These are phyloP conservation scores for Phlegmacium glaucopus DNA, from an alignment of 768 basidiomycete species.

Conservation along the genomic window DNA sequence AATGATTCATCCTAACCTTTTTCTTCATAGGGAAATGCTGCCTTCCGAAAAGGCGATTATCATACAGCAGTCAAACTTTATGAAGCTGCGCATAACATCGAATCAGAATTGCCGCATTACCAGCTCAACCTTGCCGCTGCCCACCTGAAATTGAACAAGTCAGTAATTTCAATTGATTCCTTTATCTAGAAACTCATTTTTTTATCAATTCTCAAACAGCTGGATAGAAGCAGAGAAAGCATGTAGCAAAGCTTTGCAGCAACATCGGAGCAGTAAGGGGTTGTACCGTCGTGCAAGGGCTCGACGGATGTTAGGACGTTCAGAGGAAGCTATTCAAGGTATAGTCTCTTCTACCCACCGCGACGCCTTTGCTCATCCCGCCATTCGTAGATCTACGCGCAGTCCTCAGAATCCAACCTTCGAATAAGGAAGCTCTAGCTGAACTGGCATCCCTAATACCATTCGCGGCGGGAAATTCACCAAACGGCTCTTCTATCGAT, in stretches of 20 bases:
- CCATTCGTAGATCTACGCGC: conserved; percentile 51
- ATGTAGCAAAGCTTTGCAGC: conserved; percentile 59
- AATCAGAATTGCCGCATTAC: conserved; percentile 73
- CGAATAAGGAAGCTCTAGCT: conserved; percentile 56
- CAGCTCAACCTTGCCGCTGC: conserved; percentile 77
- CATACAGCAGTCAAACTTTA: conserved; percentile 54
- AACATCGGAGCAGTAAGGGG: conserved; percentile 68
- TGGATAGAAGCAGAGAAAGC: conserved; percentile 73
- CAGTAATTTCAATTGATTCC: conserved; percentile 20
- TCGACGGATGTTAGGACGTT: conserved; percentile 52
- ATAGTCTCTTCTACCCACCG: conserved; percentile 1
- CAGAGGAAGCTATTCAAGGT: conserved; percentile 63
- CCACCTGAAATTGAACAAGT: conserved; percentile 69
- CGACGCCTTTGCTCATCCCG: neutral
- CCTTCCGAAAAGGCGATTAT: conserved; percentile 64
- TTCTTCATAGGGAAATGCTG: conserved; percentile 55
- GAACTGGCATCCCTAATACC: conserved; percentile 48
- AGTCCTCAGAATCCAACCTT: conserved; percentile 58
- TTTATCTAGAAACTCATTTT: conserved; percentile 4
- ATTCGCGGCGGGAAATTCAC: conserved; percentile 6
- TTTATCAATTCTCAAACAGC: conserved; percentile 32
- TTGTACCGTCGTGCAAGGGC: conserved; percentile 70
- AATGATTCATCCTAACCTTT: too few species aligned
- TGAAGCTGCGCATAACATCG: conserved; percentile 55
- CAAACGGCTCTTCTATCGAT: conserved; percentile 10